These are phyloP conservation scores for Geranium incanum DNA, from an alignment of 441 rosid genomes.

Conservation along the genomic window DNA sequence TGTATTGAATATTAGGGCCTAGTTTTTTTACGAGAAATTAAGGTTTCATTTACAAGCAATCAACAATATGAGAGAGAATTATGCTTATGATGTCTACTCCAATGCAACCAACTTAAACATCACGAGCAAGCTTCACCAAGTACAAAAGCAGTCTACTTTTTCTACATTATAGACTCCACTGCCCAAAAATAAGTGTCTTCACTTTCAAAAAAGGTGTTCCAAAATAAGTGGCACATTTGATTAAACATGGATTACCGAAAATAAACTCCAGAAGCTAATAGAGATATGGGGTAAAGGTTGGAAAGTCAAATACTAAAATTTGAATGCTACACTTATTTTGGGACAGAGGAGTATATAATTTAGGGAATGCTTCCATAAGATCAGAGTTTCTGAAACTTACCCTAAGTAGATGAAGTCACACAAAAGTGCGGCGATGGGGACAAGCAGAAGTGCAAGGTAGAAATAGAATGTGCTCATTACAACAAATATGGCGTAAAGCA, in stretches of 20 bases:
- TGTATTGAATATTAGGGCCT: no score
- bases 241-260: no score
- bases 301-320: no score
- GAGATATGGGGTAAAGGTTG: no score
- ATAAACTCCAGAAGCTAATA: no score
- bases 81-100: neutral
- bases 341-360: neutral
- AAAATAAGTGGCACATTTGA: no score
- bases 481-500: constrained; percentile 70
- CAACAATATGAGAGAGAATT: no score
- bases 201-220: no score
- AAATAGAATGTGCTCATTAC: constrained; percentile 86
- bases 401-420: constrained; percentile 89
- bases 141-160: constrained; percentile 1
- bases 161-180: no score
- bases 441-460: constrained; percentile 64
- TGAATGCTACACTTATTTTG: neutral
- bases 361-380: constrained; percentile 9
- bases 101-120: neutral
- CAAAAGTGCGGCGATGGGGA: constrained; percentile 79
- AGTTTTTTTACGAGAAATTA: no score
- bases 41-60: no score
- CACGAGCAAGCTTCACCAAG: neutral
- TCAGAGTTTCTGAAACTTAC: constrained; percentile 36
- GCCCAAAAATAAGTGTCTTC: no score